Evolutionary conservation across 2,329 filamentous ascomycete species (phyloP), one percentile per base, ranked within the genome.

Genomic region (Exophiala phaeomuriformis): DNA sequence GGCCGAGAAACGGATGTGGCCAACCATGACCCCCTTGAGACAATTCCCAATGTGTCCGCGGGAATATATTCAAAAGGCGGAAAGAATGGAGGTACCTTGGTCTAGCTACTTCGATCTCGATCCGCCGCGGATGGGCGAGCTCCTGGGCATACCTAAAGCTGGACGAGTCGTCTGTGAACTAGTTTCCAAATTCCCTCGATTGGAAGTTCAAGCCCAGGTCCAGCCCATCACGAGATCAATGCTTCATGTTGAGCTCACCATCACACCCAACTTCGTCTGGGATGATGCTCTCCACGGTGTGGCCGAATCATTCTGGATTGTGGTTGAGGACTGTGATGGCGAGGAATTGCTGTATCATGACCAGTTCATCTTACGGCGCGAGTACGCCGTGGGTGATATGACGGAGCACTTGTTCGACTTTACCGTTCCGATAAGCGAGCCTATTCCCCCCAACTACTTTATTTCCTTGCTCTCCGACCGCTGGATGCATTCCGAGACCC

Each of bases 1-100:
- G 89, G 93, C 91, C 0, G 93, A 98, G 75, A 95, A 95, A 77
- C 82, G 94, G 47, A 98, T 98, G 94, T 98, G 93, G 93, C 90
- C 91, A 9, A 97, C 91, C 4, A 98, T 97, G 93, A 88, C 89
- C 36, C 93, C 94, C 7, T 77, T 98, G 32, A 83, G 93, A 50
- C 93, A 98, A 66, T 98, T 98, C 66, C 81, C 86, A 2, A 74
- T 76, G 37, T 95, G 90, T 65, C 83, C 90, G 2, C 77, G 83
- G 39, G 91, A 97, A 54, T 88, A 97, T 49, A 76, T 97, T 46
- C 84, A 88, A 61, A 97, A 97, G 72, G 86, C 90, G 2, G 93
- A 98, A 73, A 82, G 90, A 62, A 95, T 97, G 57, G 90, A 96
- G 62, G 90, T 97, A 19, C 84, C 88, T 1, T 98, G 91, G 90